Base-by-base conservation (phyloP, 495 filamentous ascomycete genomes). In the Penicillium odoratum region DNA sequence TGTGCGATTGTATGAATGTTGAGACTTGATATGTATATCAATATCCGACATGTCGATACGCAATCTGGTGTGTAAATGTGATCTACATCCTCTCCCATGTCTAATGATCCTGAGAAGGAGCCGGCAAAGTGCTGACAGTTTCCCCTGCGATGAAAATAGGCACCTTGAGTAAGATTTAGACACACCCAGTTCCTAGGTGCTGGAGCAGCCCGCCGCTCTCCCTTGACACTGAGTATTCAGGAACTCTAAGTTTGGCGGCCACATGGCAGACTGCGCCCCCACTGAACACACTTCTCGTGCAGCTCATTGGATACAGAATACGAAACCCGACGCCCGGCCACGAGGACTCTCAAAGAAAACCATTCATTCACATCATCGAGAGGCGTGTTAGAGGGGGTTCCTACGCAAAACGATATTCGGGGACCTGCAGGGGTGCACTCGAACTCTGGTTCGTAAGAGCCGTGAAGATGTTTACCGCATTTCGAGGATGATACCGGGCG, bases 261-360 rank as follows among this genome's bases (percentile, higher is more conserved):
- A 62, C 56, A 62, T 59, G 51, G 60, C 51, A 52, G 7, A n/a
- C 18, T 43, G 42, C 15, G 48, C 48, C 25, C 11, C 46, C 46
- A 31, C 13, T 28, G 13, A 31, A 11, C 13, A 29, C 16, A 30
- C 28, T 31, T 48, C 13, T 33, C 3, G 25, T 29, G 7, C 3
- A 31, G n/a, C 8, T 16, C 3, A 48, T 48, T 47, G 44, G 46
- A 15, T 10, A 25, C 25, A 48, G 28, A 15, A 33, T 4, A n/a
- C 7, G 26, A 5, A 30, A 5, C 15, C 8, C 10, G 9, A n/a
- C 46, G 46, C 46, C 46, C 11, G 26, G 16, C 46, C 28, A 18
- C 13, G 38, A 16, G 31, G 11, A 21, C 6, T 15, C 15, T 47
- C 42, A 55, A 55, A 47, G 52, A 30, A 26, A 36, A 4, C 18